These are phyloP conservation scores for Corniculantispora saksenae DNA, from an alignment of 2,329 filamentous ascomycete genomes.

Conservation along the genomic window DNA sequence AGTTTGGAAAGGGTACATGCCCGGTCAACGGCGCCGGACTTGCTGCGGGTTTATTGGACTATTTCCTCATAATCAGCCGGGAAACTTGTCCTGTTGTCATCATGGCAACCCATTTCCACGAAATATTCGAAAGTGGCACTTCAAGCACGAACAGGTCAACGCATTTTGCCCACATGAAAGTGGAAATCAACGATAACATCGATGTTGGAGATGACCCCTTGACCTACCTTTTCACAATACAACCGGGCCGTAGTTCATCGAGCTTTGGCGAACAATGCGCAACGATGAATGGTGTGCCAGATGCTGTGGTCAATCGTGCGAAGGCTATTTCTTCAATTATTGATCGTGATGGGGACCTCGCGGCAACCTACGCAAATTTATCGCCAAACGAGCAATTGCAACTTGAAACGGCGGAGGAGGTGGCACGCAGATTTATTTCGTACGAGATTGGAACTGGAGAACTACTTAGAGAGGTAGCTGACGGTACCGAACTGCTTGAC, in stretches of 20 bases:
- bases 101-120: slow-evolving; percentile 65
- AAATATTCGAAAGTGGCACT: slow-evolving; percentile 69
- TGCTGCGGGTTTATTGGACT: slow-evolving; percentile 56
- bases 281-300: slow-evolving; percentile 79
- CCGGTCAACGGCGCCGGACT: slow-evolving; percentile 59
- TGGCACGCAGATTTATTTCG: slow-evolving; percentile 60
- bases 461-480: neutral
- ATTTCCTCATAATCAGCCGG: slow-evolving; percentile 50
- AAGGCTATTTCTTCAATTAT: slow-evolving; percentile 70
- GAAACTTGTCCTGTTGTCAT: slow-evolving; percentile 56
- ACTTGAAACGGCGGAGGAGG: slow-evolving; percentile 65
- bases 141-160: slow-evolving; percentile 54
- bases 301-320: slow-evolving; percentile 71
- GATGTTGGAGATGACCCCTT: slow-evolving; percentile 60
- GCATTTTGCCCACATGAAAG: slow-evolving; percentile 70
- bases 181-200: slow-evolving; percentile 57
- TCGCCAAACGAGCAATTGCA: slow-evolving; percentile 63
- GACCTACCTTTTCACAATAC: slow-evolving; percentile 73
- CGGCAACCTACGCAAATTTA: slow-evolving; percentile 68
- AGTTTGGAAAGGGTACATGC: slow-evolving; percentile 74
- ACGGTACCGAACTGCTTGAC: neutral
- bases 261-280: slow-evolving; percentile 89
- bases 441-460: slow-evolving; percentile 22
- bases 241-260: slow-evolving; percentile 67
- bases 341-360: slow-evolving; percentile 73